phyloP scores from a whole-genome alignment of 108 stramenopile species.

The Fragilaria radians region DNA sequence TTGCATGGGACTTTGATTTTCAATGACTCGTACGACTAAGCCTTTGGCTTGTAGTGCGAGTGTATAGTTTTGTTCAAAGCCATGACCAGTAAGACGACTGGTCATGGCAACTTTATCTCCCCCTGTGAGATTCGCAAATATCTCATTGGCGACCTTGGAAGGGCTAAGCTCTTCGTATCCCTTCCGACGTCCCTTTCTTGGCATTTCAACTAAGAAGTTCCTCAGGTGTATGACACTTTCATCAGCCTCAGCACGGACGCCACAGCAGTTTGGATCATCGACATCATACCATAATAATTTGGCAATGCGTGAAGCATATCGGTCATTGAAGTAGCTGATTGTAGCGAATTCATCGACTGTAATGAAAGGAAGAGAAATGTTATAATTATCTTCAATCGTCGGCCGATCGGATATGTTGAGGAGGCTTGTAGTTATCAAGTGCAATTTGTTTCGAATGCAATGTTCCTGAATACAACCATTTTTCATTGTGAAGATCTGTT shows the following conservation, averaged over 20 bases:
- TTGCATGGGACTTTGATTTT: slow-evolving; percentile 23
- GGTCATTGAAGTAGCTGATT: background rate
- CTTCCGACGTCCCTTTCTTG: slow-evolving; percentile 8
- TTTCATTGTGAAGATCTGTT: background rate
- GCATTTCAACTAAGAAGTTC: slow-evolving; percentile 52
- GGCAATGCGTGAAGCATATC: background rate
- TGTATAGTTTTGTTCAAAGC: slow-evolving; percentile 15
- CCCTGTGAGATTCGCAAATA: slow-evolving; percentile 30
- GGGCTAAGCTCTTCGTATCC: slow-evolving; percentile 56
- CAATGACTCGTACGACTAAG: slow-evolving; percentile 29
- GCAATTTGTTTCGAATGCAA: background rate
- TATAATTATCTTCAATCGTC: background rate
- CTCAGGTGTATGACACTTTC: slow-evolving; percentile 30
- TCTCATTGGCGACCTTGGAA: slow-evolving; percentile 16
- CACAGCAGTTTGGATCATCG: background rate
- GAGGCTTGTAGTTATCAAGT: background rate
- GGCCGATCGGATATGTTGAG: background rate
- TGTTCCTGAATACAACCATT: background rate
- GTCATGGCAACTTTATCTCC: slow-evolving; percentile 45
- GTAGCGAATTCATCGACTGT: background rate
- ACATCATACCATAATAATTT: background rate
- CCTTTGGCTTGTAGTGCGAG: slow-evolving; percentile 29
- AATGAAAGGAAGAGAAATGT: slow-evolving; percentile 1
- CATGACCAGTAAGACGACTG: slow-evolving; percentile 6
- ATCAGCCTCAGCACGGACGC: background rate